Conservation (phyloP, 352 stramenopile genomes). For the Blastocystis sp. region DNA sequence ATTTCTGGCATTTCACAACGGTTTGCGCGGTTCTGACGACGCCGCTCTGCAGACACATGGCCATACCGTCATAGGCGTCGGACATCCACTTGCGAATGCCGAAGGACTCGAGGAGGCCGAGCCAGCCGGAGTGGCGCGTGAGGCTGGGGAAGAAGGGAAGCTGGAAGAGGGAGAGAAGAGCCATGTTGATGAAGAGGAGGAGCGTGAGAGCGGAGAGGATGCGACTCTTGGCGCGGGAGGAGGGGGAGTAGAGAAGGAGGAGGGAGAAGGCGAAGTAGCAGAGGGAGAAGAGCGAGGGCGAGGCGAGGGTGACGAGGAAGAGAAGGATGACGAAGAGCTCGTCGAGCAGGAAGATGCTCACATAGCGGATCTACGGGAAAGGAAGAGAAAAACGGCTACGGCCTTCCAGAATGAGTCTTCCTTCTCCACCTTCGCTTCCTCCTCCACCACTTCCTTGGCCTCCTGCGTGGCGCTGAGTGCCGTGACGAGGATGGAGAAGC, state of each 20-base stretch:
- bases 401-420: not conserved
- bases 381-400: not conserved
- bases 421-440: not conserved
- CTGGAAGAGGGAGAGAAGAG: conserved; percentile 6
- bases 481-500: too few species aligned
- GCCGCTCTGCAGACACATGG: conserved; percentile 8
- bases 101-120: conserved; percentile 15
- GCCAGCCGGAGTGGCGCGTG: not conserved
- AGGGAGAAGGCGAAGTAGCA: conserved; percentile 27
- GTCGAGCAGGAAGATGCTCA: not conserved
- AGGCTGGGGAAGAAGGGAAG: conserved; percentile 5
- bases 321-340: conserved; percentile 9
- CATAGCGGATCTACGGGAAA: not conserved
- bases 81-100: conserved; percentile 18
- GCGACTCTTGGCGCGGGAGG: not conserved
- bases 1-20: conserved; percentile 51
- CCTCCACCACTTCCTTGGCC: not conserved
- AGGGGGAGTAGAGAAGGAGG: not conserved
- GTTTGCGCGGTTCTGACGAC: not conserved
- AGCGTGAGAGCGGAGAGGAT: not conserved
- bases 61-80: not conserved
- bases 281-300: conserved; percentile 19
- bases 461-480: too few species aligned
- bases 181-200: not conserved
- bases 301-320: not conserved